phyloP scores from a whole-genome alignment of 768 basidiomycete species.

The Cystofilobasidium ferigula region DNA sequence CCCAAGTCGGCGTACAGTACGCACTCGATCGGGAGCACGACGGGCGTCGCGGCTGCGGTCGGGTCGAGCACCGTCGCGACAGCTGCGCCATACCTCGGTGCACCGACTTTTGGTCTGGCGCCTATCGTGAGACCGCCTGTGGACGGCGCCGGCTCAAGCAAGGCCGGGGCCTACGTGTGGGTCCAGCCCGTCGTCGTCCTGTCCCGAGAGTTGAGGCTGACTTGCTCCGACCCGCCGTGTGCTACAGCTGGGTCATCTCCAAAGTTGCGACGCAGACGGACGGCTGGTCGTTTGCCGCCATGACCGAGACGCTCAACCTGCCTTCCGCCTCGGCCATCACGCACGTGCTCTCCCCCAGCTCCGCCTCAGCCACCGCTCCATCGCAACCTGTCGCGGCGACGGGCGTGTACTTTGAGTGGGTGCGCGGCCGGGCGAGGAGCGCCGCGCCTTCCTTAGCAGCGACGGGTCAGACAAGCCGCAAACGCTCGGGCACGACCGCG shows the following conservation, averaged over 20 bases:
- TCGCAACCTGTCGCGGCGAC: neutral
- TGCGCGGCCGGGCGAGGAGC: neutral
- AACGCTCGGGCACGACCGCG: neutral
- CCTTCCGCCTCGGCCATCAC: no score
- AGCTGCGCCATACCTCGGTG: slow-evolving; percentile 10
- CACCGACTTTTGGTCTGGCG: slow-evolving; percentile 7
- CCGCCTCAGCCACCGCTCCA: neutral
- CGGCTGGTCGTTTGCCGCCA: slow-evolving; percentile 22
- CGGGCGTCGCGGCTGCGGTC: neutral
- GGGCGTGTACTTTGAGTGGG: slow-evolving; percentile 22
- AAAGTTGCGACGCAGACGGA: slow-evolving; percentile 18
- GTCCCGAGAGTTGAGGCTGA: no score
- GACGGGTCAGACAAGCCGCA: neutral
- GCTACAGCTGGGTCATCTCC: slow-evolving; percentile 17
- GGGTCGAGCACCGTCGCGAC: neutral
- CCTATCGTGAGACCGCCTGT: slow-evolving; percentile 13
- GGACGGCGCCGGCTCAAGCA: neutral
- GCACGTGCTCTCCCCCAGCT: slow-evolving; percentile 9
- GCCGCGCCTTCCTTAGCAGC: no score
- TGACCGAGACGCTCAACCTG: neutral
- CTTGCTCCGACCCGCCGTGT: no score
- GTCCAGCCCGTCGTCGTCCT: neutral
- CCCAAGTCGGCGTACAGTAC: neutral
- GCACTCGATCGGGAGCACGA: neutral
- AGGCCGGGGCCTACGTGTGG: slow-evolving; percentile 17